phyloP scores from a whole-genome alignment of 2,329 filamentous ascomycete species.

The Talaromyces amestolkiae region DNA sequence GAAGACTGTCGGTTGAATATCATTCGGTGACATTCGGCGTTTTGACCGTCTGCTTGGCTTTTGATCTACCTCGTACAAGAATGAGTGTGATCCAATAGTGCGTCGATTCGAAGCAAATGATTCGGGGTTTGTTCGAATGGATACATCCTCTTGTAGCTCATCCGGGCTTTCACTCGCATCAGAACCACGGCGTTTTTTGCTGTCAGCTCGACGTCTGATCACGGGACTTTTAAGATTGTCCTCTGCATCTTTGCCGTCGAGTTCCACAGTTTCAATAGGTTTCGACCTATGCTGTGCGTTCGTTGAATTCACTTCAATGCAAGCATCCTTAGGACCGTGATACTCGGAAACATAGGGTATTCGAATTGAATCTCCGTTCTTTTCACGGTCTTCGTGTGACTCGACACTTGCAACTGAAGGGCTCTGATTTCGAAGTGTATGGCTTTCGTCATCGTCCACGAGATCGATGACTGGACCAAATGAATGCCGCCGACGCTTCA shows the following conservation, averaged over 20 bases:
- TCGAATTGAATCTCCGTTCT: background rate
- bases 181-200: slow-evolving; percentile 14
- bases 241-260: background rate
- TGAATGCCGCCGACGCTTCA: slow-evolving; percentile 31
- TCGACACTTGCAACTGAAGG: slow-evolving; percentile 26
- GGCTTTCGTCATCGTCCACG: slow-evolving; percentile 24
- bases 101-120: slow-evolving; percentile 17
- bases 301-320: background rate
- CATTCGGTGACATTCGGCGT: slow-evolving; percentile 30
- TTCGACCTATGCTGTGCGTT: background rate
- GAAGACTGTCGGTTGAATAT: slow-evolving; percentile 35
- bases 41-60: background rate
- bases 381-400: background rate
- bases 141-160: slow-evolving; percentile 40
- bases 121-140: slow-evolving; percentile 26
- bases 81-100: slow-evolving; percentile 11
- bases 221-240: no score
- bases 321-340: background rate
- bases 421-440: slow-evolving; percentile 15
- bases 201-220: background rate
- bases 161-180: slow-evolving; percentile 38
- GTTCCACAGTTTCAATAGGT: background rate
- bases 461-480: slow-evolving; percentile 21
- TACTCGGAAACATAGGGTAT: background rate
- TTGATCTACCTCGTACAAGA: slow-evolving; percentile 9